Conservation (phyloP, 805 yeast genomes). For the Wickerhamomyces xylosicus region DNA sequence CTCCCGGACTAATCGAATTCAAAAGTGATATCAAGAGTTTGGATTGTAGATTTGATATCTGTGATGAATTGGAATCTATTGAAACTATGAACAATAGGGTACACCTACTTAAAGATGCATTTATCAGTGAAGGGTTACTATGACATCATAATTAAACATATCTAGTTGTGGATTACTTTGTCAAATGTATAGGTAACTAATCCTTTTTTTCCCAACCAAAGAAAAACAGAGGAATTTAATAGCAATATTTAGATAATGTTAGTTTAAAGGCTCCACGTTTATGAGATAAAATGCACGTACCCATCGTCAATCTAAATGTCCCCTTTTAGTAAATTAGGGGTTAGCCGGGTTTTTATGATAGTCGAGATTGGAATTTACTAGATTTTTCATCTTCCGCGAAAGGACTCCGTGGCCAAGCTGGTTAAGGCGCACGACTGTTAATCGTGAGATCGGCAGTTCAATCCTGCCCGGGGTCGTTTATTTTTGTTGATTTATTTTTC, state of each 20-base stretch:
- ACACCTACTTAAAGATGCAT: neutral
- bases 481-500: neutral
- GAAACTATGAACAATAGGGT: neutral
- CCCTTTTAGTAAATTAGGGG: no score
- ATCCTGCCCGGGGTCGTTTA: neutral
- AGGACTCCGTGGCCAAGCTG: neutral
- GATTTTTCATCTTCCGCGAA: neutral
- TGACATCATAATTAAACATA: no score
- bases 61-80: slow-evolving; percentile 7
- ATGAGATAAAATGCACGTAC: no score
- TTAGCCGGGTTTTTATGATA: no score
- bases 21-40: neutral
- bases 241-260: no score
- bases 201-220: no score
- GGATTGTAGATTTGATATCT: slow-evolving; percentile 12
- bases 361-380: neutral
- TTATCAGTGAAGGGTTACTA: neutral
- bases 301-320: no score
- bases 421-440: neutral
- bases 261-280: no score
- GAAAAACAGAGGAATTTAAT: no score
- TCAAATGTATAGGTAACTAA: no score
- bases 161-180: no score
- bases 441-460: neutral
- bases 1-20: neutral